phyloP scores from a whole-genome alignment of 2,329 filamentous ascomycete species.

The Pyrenochaeta sp. region DNA sequence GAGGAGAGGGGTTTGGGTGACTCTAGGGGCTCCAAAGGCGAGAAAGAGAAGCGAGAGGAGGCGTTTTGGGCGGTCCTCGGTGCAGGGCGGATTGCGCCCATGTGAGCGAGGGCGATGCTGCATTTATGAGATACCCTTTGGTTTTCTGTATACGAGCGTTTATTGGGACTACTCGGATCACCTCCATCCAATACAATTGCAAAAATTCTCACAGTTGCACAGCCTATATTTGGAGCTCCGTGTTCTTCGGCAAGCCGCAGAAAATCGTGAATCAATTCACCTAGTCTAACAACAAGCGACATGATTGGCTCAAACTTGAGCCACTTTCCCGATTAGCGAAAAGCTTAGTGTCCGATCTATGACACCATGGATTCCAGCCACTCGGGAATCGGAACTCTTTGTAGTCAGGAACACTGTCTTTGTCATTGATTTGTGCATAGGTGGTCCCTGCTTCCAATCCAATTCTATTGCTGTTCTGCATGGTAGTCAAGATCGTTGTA shows the following conservation, averaged over 20 bases:
- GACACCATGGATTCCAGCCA: conserved; percentile 38
- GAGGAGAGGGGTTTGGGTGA: conserved; percentile 49
- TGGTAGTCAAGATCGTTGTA: neutral
- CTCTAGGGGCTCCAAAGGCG: conserved; percentile 62
- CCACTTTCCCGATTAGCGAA: conserved; percentile 30
- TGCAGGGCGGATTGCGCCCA: conserved; percentile 74
- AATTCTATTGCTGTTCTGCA: neutral
- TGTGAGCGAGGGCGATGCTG: conserved; percentile 8
- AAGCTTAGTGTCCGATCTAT: conserved; percentile 35
- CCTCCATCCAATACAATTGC: neutral
- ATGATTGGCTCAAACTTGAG: neutral
- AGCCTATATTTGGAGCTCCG: neutral
- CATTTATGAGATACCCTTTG: conserved; percentile 4
- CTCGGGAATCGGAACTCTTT: neutral
- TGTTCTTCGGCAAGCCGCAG: neutral
- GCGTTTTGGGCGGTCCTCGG: conserved; percentile 97
- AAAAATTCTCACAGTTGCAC: neutral
- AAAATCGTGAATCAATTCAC: neutral
- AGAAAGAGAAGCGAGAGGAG: conserved; percentile 81
- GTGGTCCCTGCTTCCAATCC: neutral
- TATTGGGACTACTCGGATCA: neutral
- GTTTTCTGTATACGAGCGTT: neutral
- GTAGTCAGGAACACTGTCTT: neutral
- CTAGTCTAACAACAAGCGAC: neutral
- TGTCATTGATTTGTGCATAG: conserved; percentile 1